phyloP scores from a whole-genome alignment of 2,329 filamentous ascomycete species.

The Byssochlamys sp. region DNA sequence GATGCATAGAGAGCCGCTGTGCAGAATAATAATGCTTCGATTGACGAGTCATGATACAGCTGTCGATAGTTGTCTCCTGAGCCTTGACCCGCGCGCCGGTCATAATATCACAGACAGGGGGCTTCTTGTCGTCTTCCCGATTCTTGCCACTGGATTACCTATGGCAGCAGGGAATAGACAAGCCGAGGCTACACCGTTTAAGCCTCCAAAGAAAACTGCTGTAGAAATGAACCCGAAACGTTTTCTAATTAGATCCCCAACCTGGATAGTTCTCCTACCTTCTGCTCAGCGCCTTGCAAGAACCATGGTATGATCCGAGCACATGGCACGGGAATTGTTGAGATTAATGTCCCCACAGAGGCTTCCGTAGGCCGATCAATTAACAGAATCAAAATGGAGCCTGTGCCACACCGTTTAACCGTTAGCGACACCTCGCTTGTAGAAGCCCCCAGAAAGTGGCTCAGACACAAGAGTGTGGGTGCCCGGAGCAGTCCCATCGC shows the following conservation, averaged over 20 bases:
- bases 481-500: background rate
- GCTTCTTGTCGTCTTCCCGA: background rate
- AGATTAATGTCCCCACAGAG: background rate
- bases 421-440: background rate
- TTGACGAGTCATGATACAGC: background rate
- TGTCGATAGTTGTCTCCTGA: background rate
- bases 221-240: background rate
- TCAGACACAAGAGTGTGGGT: background rate
- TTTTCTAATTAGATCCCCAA: too few relatives aligned
- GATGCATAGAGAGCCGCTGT: background rate
- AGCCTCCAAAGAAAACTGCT: background rate
- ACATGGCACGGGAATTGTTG: background rate
- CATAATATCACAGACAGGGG: background rate
- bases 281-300: background rate
- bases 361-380: background rate
- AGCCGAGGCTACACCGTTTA: background rate
- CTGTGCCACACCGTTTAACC: constrained; percentile 2
- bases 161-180: background rate
- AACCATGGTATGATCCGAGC: background rate
- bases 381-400: background rate
- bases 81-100: background rate
- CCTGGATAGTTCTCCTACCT: background rate
- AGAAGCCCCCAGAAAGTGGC: background rate
- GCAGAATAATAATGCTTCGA: background rate
- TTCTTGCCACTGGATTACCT: background rate